Evolutionary conservation across 345 rosid species (phyloP), one percentile per base, ranked within the genome.

Genomic region (Populus davidiana): DNA sequence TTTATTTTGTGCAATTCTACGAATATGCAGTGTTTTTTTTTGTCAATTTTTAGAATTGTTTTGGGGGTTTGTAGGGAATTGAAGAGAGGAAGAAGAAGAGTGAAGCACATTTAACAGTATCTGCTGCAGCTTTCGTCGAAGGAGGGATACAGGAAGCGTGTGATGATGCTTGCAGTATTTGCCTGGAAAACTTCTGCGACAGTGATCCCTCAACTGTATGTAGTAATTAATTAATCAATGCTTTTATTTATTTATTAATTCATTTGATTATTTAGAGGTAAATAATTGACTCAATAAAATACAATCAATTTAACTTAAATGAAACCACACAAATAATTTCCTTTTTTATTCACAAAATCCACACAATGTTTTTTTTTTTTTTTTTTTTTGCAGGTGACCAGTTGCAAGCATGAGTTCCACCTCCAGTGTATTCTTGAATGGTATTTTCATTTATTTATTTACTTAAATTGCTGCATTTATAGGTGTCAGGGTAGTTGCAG

Each of bases 351-450:
- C 50, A 44, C 17, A 44, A 13, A 47, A 47, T 13, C 18, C 5
- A 14, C 18, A 14, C 50, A 2, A 13, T 13, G 5, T 47, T 12
- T 43, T 47, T 14, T 13, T 1, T 13, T 47, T 14, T 13, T 1
- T 13, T 44, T 13, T 14, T 47, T 14, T 47, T 80, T 56, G 75
- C 87, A 95, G 99, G 83, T 93, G 84, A 91, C 96, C 81, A 85
- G 83, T 79, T 96, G 99, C 91, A 96, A 89, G 92, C 99, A 96
- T 36, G 98, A 96, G 88, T 96, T 83, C 85, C 99, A 96, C 86
- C 97, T 96, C 71, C 99, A 93, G 85, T 96, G 99, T 83, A 85
- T 96, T 64, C 99, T 96, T 52, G 99, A 96, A 82, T 96, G 99
- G 98, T 95, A 86, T 72, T 71, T 27, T 79, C 62, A 10, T 74